Evolutionary conservation across 148 eudicot species (phyloP).

Genomic region (Nyssa sinensis): DNA sequence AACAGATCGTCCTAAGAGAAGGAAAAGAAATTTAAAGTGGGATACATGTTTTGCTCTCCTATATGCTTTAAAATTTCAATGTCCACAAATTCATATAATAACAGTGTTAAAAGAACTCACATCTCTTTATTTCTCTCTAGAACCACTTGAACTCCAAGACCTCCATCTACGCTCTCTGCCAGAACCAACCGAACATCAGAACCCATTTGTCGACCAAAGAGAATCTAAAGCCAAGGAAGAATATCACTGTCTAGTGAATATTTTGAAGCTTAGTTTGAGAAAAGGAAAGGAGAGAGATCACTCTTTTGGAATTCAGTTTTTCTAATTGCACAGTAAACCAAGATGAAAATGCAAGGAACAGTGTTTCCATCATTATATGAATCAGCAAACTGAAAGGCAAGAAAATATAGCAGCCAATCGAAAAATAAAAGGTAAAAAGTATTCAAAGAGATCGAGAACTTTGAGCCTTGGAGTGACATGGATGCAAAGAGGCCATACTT

Average conservation of each 20-base stretch:
- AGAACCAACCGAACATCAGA: slow-evolving; percentile 10
- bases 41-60: background rate
- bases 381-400: background rate
- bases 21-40: background rate
- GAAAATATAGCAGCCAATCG: too few species aligned
- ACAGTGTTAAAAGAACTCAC: background rate
- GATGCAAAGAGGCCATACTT: too few species aligned
- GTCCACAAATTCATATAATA: background rate
- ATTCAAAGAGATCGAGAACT: too few species aligned
- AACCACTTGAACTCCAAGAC: slow-evolving; percentile 10
- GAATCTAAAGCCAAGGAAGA: background rate
- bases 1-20: background rate
- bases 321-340: background rate
- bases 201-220: slow-evolving; percentile 10
- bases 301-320: background rate
- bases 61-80: background rate
- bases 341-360: background rate
- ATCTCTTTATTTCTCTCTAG: slow-evolving; percentile 7
- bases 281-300: too few species aligned
- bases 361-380: background rate
- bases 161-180: slow-evolving; percentile 3
- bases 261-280: background rate
- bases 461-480: too few species aligned
- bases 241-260: background rate
- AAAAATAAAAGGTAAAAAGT: too few species aligned